Conservation (phyloP, 176 grass and related monocot species). For the Triticum dicoccoides region DNA sequence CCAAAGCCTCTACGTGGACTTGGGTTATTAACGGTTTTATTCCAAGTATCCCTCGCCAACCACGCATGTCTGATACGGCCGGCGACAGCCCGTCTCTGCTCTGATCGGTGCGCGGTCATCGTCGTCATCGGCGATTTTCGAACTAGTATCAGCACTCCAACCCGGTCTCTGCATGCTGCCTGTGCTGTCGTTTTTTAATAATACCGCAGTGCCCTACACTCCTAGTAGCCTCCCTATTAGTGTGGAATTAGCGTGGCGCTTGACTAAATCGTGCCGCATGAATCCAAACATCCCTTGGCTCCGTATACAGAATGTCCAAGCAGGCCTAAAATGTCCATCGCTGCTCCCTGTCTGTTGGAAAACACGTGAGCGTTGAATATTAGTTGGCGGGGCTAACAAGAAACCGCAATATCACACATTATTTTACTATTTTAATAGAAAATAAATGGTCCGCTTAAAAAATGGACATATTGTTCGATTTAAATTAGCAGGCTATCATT, state of each 20-base stretch:
- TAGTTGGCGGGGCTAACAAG: neutral
- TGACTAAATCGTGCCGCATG: conserved; percentile 27
- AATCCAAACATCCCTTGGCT: conserved; percentile 33
- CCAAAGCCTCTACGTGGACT: conserved; percentile 4
- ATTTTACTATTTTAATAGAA: neutral
- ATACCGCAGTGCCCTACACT: neutral
- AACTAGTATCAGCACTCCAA: neutral
- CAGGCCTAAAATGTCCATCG: conserved; percentile 11
- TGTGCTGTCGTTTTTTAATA: conserved; percentile 6
- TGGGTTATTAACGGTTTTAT: conserved; percentile 36
- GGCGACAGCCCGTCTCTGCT: neutral
- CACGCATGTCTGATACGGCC: neutral
- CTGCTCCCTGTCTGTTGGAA: conserved; percentile 8
- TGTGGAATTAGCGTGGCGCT: neutral
- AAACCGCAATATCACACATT: neutral
- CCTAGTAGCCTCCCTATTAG: neutral
- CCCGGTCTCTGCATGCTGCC: neutral
- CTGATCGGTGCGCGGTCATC: conserved; percentile 4
- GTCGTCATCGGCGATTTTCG: conserved; percentile 14
- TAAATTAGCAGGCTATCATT: neutral
- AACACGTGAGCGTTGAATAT: neutral
- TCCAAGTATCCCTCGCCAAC: conserved; percentile 33
- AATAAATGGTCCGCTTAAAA: neutral
- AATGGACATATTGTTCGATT: neutral
- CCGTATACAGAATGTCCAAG: conserved; percentile 6